phyloP scores from a whole-genome alignment of 2,329 filamentous ascomycete species.

The Colletotrichum simmondsii region DNA sequence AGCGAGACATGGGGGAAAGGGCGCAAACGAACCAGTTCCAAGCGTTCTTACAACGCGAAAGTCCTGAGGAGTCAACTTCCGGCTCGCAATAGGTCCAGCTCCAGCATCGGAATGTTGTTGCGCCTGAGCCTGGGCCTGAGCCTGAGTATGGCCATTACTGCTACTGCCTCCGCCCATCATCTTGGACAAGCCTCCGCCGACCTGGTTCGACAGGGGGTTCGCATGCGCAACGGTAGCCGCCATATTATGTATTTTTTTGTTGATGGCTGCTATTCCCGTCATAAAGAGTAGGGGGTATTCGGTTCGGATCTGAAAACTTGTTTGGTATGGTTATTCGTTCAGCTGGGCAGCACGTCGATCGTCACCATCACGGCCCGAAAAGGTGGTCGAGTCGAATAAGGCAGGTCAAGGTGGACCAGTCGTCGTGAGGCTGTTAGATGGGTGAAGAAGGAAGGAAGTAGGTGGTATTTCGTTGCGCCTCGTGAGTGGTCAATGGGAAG shows the following conservation, averaged over 20 bases:
- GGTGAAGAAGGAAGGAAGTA: not conserved
- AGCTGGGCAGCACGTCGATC: conserved; percentile 21
- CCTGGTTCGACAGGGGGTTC: conserved; percentile 25
- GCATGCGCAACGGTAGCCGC: conserved; percentile 33
- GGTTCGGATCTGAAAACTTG: not conserved
- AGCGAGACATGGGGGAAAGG: conserved; percentile 5
- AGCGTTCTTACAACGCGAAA: conserved; percentile 81
- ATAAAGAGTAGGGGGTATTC: conserved; percentile 10
- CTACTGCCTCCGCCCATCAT: conserved; percentile 23
- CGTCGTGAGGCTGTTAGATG: not conserved
- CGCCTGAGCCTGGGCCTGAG: conserved; percentile 6
- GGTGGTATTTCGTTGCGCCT: conserved; percentile 4
- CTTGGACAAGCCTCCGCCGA: conserved; percentile 30
- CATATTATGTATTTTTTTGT: conserved; percentile 32
- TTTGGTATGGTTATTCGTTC: conserved; percentile 15
- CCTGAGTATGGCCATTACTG: not conserved
- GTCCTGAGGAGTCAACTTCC: conserved; percentile 59
- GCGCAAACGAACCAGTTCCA: conserved; percentile 70
- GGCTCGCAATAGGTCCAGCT: conserved; percentile 25
- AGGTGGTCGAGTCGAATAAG: not conserved
- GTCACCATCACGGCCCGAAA: conserved; percentile 22
- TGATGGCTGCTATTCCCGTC: conserved; percentile 26
- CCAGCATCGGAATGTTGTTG: conserved; percentile 30
- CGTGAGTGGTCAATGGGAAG: conserved; percentile 21
- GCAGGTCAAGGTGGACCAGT: not conserved